These are phyloP conservation scores for Ceratocystis destructans DNA, from an alignment of 2,329 filamentous ascomycete species.

Conservation along the genomic window DNA sequence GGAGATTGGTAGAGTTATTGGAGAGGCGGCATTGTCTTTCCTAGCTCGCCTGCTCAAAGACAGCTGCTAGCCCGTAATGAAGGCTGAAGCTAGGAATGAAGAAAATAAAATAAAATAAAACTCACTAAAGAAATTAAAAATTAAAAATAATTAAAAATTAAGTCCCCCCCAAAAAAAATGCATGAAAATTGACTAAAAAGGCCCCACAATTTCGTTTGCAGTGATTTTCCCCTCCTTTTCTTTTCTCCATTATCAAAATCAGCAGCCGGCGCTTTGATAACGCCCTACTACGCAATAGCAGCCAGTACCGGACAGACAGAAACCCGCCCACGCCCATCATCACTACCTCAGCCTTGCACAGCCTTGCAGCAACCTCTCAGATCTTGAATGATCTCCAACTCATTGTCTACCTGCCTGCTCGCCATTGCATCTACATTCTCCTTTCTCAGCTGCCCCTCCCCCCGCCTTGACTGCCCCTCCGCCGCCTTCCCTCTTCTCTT, in stretches of 20 bases:
- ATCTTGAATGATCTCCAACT: not conserved
- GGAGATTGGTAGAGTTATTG: too few species aligned
- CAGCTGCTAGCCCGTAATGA: not conserved
- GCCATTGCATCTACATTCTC: not conserved
- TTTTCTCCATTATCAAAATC: not conserved
- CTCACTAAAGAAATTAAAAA: too few species aligned
- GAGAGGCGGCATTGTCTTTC: too few species aligned
- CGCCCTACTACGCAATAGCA: not conserved
- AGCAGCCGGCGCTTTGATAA: not conserved
- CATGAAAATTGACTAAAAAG: too few species aligned
- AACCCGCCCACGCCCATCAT: too few species aligned
- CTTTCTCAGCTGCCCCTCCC: too few species aligned
- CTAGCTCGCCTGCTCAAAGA: not conserved
- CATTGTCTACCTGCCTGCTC: not conserved
- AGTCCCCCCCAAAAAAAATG: too few species aligned
- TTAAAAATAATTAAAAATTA: too few species aligned
- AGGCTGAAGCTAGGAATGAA: too few species aligned
- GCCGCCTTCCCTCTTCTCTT: not conserved
- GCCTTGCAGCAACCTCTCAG: not conserved
- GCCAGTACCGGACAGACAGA: too few species aligned
- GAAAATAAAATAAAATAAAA: too few species aligned
- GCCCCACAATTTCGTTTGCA: not conserved
- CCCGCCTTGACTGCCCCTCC: not conserved
- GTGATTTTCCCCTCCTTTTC: not conserved
- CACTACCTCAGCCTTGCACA: not conserved